phyloP scores from a whole-genome alignment of 1,284 basidiomycete genomes.

The Rhizoctonia solani region DNA sequence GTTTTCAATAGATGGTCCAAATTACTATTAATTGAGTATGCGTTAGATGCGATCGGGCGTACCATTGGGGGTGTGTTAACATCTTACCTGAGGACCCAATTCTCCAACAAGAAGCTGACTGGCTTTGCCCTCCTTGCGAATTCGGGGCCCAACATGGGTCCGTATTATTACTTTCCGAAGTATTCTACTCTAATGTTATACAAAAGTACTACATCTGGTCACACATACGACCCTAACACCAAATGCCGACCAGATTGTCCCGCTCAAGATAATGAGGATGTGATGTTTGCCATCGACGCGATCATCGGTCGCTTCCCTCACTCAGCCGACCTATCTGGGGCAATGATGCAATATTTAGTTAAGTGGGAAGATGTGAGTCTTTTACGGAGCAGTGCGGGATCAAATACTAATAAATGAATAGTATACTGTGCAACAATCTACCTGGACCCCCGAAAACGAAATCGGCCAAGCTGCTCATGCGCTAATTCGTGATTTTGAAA shows the following conservation, averaged over 20 bases:
- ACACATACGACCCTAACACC: neutral
- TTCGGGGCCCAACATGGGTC: neutral
- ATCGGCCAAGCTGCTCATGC: neutral
- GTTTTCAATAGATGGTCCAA: neutral
- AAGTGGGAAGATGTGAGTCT: conserved; percentile 19
- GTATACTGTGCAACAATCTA: neutral
- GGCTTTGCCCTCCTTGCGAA: conserved; percentile 7
- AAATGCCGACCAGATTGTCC: conserved; percentile 2
- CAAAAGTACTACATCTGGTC: neutral
- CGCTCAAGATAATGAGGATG: neutral
- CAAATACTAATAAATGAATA: neutral
- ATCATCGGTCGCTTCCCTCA: conserved; percentile 12
- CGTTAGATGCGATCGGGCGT: conserved; percentile 1
- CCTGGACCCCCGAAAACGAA: conserved; percentile 16
- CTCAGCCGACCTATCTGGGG: neutral
- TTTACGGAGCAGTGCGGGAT: neutral
- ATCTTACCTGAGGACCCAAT: neutral
- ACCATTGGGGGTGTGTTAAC: conserved; percentile 15
- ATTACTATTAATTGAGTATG: neutral
- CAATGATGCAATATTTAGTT: conserved; percentile 9
- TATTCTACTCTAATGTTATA: no score
- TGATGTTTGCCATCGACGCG: neutral
- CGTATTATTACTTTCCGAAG: no score
- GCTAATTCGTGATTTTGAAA: neutral
- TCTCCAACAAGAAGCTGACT: neutral